A percentile compares a stretch with the other conserved stretches of the same genome.
These are phyloP conservation scores for Ceriops zippeliana DNA, from an alignment of 345 rosid genomes.

Conservation along the genomic window DNA sequence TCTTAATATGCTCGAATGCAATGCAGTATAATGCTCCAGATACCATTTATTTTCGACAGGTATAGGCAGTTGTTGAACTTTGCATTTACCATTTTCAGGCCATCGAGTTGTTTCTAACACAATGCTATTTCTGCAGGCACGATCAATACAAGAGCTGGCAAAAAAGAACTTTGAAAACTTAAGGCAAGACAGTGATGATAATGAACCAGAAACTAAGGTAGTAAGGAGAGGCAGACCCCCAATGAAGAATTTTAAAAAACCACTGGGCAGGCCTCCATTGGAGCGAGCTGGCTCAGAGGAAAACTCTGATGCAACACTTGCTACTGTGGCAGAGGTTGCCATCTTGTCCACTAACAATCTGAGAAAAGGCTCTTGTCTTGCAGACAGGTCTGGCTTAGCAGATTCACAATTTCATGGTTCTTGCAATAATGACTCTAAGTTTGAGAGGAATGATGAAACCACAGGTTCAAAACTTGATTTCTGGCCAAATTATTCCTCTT, in stretches of 20 bases:
- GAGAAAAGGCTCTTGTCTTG: constrained; percentile 10
- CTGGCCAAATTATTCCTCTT: background rate
- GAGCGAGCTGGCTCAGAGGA: constrained; percentile 20
- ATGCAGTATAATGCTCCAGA: constrained; percentile 94
- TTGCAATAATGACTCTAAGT: constrained; percentile 42
- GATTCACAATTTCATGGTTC: constrained; percentile 36
- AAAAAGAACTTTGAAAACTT: constrained; percentile 26
- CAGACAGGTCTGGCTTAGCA: constrained; percentile 29
- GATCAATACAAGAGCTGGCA: constrained; percentile 29
- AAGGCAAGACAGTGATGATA: constrained; percentile 23
- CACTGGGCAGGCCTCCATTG: constrained; percentile 11
- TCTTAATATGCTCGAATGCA: constrained; percentile 86
- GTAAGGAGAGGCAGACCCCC: constrained; percentile 31
- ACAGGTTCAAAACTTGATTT: constrained; percentile 15
- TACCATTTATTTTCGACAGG: constrained; percentile 90
- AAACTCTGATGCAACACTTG: constrained; percentile 19
- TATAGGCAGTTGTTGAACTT: constrained; percentile 13
- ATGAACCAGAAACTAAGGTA: constrained; percentile 18
- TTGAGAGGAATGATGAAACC: constrained; percentile 25
- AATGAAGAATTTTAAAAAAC: constrained; percentile 20
- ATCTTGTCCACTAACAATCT: constrained; percentile 6
- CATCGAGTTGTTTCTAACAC: too few relatives aligned
- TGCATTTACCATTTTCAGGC: background rate
- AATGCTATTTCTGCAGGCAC: background rate
- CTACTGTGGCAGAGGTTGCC: constrained; percentile 13